Conservation (phyloP, 345 rosid species). For the Dovyalis caffra region DNA sequence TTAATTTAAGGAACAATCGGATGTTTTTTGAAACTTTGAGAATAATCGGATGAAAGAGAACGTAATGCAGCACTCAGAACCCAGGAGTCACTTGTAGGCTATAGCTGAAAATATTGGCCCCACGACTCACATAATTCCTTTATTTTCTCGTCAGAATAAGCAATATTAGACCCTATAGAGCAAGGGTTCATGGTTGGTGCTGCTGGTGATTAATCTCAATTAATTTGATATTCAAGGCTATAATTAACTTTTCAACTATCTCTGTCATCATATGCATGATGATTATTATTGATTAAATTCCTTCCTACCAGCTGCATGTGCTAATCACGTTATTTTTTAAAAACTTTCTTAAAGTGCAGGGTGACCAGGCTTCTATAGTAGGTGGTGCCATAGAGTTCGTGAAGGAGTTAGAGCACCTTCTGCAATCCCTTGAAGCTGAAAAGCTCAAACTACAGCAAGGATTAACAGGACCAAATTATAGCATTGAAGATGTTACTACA, state of each 20-base stretch:
- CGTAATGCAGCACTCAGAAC: constrained; percentile 4
- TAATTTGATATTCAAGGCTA: background rate
- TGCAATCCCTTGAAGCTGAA: constrained; percentile 65
- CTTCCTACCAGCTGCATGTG: background rate
- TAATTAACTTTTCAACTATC: background rate
- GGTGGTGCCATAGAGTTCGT: constrained; percentile 91
- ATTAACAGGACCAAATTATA: constrained; percentile 3
- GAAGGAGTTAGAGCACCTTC: constrained; percentile 76
- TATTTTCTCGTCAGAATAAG: constrained; percentile 4
- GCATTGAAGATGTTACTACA: background rate
- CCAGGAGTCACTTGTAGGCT: constrained; percentile 12
- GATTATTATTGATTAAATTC: background rate
- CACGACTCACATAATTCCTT: constrained; percentile 13
- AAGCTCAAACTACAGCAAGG: constrained; percentile 37
- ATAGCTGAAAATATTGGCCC: background rate
- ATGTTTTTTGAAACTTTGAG: background rate
- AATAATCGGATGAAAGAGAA: background rate
- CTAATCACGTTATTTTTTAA: background rate
- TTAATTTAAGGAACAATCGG: background rate
- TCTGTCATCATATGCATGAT: no score
- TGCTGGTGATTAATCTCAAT: background rate
- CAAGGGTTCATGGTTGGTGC: background rate
- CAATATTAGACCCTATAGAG: background rate
- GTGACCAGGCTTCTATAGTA: constrained; percentile 92
- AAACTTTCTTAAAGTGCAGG: constrained; percentile 38